These are phyloP conservation scores for Hygrophorus pudorinus DNA, from an alignment of 768 basidiomycete species.

Conservation along the genomic window DNA sequence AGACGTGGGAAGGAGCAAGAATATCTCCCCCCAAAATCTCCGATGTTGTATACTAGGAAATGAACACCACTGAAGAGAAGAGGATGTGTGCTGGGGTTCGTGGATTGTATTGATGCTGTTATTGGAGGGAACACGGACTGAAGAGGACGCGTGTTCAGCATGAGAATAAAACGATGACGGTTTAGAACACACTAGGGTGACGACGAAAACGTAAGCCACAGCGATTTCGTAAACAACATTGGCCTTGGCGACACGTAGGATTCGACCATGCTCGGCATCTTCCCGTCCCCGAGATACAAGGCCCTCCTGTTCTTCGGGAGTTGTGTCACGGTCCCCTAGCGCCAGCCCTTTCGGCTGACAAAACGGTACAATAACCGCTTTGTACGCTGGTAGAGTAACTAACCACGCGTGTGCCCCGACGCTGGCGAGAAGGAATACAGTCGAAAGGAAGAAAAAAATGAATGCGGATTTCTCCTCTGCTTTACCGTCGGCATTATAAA, in stretches of 20 bases:
- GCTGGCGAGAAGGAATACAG: slow-evolving; percentile 49
- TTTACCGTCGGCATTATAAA: slow-evolving; percentile 25
- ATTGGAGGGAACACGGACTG: slow-evolving; percentile 85
- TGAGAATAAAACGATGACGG: slow-evolving; percentile 4
- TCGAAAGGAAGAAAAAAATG: slow-evolving; percentile 64
- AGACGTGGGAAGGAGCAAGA: slow-evolving; percentile 56
- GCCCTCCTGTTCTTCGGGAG: slow-evolving; percentile 23
- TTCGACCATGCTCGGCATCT: slow-evolving; percentile 29
- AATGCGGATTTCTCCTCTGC: slow-evolving; percentile 64
- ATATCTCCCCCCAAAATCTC: slow-evolving; percentile 64
- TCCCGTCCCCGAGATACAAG: slow-evolving; percentile 24
- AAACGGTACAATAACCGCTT: slow-evolving; percentile 40
- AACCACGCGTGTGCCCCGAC: slow-evolving; percentile 49
- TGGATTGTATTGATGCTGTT: slow-evolving; percentile 65
- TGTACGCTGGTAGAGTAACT: slow-evolving; percentile 48
- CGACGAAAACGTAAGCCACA: slow-evolving; percentile 63
- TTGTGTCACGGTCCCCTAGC: slow-evolving; percentile 8
- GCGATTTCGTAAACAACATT: slow-evolving; percentile 67
- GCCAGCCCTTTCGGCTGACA: slow-evolving; percentile 16
- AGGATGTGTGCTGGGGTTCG: slow-evolving; percentile 58
- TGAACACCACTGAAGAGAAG: slow-evolving; percentile 75
- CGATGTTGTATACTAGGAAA: slow-evolving; percentile 66
- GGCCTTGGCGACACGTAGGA: slow-evolving; percentile 45
- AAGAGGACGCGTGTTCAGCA: slow-evolving; percentile 1
- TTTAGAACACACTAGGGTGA: slow-evolving; percentile 57